These are phyloP conservation scores for Hysterium pulicare DNA, from an alignment of 2,329 filamentous ascomycete genomes.

Conservation along the genomic window DNA sequence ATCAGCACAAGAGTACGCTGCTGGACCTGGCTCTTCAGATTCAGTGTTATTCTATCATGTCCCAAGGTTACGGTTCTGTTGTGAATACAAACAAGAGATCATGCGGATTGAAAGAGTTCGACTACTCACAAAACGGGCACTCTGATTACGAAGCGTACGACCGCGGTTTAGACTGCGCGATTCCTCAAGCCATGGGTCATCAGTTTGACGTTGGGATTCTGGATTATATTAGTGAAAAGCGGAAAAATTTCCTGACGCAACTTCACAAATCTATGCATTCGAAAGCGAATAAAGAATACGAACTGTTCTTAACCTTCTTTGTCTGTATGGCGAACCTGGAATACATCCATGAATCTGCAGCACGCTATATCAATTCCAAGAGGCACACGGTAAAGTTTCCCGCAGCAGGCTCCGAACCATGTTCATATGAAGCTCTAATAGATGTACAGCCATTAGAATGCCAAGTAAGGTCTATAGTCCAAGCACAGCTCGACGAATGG, in stretches of 20 bases:
- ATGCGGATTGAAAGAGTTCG: conserved; percentile 31
- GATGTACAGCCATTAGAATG: conserved; percentile 25
- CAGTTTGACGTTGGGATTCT: conserved; percentile 36
- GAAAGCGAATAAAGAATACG: conserved; percentile 30
- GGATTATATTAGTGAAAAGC: conserved; percentile 28
- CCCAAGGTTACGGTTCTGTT: conserved; percentile 37
- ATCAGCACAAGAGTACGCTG: conserved; percentile 6
- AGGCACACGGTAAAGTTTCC: conserved; percentile 29
- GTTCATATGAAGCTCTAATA: neutral
- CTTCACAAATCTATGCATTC: conserved; percentile 29
- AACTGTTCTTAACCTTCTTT: conserved; percentile 33
- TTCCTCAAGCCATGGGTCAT: conserved; percentile 34
- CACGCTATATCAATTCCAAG: conserved; percentile 33
- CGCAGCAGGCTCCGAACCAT: conserved; percentile 12
- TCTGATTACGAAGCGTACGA: conserved; percentile 36
- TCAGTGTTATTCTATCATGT: conserved; percentile 33
- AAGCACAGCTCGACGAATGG: conserved; percentile 33
- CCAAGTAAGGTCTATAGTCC: conserved; percentile 32
- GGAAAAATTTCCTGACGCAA: conserved; percentile 28
- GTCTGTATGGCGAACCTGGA: conserved; percentile 36
- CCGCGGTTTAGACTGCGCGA: conserved; percentile 27
- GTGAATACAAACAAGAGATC: conserved; percentile 27
- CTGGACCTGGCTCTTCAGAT: conserved; percentile 30
- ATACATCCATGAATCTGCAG: conserved; percentile 32
- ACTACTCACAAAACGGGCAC: conserved; percentile 26